These are phyloP conservation scores for Aspergillus fischeri DNA, from an alignment of 2,329 filamentous ascomycete species.

Conservation along the genomic window DNA sequence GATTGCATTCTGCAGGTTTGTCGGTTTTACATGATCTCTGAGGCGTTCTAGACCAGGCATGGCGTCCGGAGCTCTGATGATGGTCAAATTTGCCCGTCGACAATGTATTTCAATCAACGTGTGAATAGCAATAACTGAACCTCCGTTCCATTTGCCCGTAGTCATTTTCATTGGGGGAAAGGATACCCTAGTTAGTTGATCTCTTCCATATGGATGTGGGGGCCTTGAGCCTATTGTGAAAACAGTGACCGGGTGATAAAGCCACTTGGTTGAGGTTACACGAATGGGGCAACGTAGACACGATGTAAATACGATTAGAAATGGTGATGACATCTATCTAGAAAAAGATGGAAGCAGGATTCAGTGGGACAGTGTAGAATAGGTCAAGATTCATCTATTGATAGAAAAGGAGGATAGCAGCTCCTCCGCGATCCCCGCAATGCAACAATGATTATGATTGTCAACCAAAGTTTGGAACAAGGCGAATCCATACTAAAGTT, in stretches of 20 bases:
- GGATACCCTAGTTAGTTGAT: neutral
- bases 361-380: neutral
- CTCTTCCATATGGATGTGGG: neutral
- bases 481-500: neutral
- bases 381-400: too few species aligned
- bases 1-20: neutral
- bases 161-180: neutral
- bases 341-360: neutral
- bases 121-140: neutral
- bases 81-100: neutral
- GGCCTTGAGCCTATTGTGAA: neutral
- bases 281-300: neutral
- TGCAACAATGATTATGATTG: too few species aligned
- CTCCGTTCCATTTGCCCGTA: neutral
- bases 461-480: neutral
- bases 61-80: conserved; percentile 8
- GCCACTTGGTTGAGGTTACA: neutral
- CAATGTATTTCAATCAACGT: neutral
- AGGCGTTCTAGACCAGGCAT: conserved; percentile 11
- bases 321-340: neutral
- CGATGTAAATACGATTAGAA: neutral
- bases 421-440: too few species aligned
- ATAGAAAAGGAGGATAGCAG: too few species aligned
- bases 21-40: conserved; percentile 2
- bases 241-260: neutral